Evolutionary conservation across 2,329 filamentous ascomycete genomes (phyloP), one percentile per base, ranked within the genome.

Genomic region (Fusarium sp.): DNA sequence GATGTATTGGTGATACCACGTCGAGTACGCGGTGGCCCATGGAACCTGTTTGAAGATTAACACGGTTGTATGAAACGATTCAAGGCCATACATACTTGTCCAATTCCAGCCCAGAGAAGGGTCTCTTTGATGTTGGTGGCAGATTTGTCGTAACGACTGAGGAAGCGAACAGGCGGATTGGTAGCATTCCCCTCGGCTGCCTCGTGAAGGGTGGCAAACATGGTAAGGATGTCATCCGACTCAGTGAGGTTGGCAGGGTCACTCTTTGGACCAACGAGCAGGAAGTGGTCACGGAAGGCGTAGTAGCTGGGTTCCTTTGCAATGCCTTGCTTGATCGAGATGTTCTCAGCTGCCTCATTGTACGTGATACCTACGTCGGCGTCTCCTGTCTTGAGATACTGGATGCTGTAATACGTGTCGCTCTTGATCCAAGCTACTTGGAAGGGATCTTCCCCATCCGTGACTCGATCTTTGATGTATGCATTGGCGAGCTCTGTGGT

Each of bases 51-150:
- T 15, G 3, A 6, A 5, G 6, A 33, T 70, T 20, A 65, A 32
- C 9, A 6, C 1, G 4, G 2, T 12, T 27, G 12, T 15, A 43
- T 2, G 12, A 2, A 17, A 27, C n/a, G 27, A 9, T 9, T 9
- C 27, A 30, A 6, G 15, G 0, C 4, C 6, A 25, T 25, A 4
- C 6, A 4, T 59, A 74, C 82, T 75, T 87, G 86, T 6, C 85
- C 86, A 37, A 87, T 86, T 0, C 78, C 76, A 5, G 84, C 81
- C 85, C 85, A 88, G 4, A 87, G 75, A 40, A 81, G 71, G 0
- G 84, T 83, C 61, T 87, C 86, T 67, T 86, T 86, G 59, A 87
- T 86, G 68, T 86, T 87, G 4, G 85, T 86, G 0, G 86, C 86
- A 3, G 85, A 86, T 73, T 87, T 87, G 69, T 87, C 86, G 59